Conservation (phyloP, 129 eudicot genomes). For the Lactuca saligna region DNA sequence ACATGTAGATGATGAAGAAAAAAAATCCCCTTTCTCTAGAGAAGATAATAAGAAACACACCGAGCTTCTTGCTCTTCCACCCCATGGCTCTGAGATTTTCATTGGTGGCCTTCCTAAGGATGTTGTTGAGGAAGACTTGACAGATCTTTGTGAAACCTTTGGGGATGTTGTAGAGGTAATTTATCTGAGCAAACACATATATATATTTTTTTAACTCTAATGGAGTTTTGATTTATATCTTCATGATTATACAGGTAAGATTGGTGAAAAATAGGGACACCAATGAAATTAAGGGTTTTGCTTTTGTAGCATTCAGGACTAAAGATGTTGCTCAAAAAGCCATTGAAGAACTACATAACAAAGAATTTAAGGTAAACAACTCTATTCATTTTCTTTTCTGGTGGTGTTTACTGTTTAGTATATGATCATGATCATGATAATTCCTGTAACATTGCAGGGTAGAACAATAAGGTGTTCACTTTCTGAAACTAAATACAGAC, state of each 20-base stretch:
- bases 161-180: slow-evolving; percentile 82
- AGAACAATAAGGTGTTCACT: slow-evolving; percentile 85
- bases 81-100: slow-evolving; percentile 94
- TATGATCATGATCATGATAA: slow-evolving; percentile 6
- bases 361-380: slow-evolving; percentile 70
- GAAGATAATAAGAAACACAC: slow-evolving; percentile 53
- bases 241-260: slow-evolving; percentile 52
- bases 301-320: slow-evolving; percentile 84
- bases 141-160: slow-evolving; percentile 79
- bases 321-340: slow-evolving; percentile 90
- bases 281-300: slow-evolving; percentile 91
- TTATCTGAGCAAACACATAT: neutral
- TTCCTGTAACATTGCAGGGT: slow-evolving; percentile 56
- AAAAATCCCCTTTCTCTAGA: slow-evolving; percentile 29
- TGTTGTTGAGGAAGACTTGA: slow-evolving; percentile 79
- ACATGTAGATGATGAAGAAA: slow-evolving; percentile 47
- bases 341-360: slow-evolving; percentile 79
- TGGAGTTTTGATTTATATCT: neutral
- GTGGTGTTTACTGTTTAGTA: neutral
- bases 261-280: slow-evolving; percentile 89
- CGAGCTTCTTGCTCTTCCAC: slow-evolving; percentile 86
- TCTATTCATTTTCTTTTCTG: neutral
- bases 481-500: slow-evolving; percentile 88
- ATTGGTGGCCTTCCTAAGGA: slow-evolving; percentile 94
- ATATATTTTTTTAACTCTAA: neutral